These are phyloP conservation scores for Cordyceps javanica DNA, from an alignment of 2,329 filamentous ascomycete species.

Conservation along the genomic window DNA sequence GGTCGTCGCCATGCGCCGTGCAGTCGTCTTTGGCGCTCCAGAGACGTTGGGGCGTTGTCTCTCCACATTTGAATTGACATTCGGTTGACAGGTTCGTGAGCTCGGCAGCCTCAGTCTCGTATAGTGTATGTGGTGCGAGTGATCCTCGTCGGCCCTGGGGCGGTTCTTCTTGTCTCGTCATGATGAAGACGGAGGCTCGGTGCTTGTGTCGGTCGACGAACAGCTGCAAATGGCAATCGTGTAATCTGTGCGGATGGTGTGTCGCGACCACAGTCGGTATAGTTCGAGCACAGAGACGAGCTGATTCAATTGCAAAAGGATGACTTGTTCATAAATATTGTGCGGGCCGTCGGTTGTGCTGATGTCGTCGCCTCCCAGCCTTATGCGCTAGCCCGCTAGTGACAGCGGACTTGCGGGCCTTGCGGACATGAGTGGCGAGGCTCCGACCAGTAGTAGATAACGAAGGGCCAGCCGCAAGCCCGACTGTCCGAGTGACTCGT, in stretches of 20 bases:
- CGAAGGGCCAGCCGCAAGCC: not conserved
- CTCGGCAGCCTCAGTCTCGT: conserved; percentile 20
- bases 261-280: not conserved
- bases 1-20: conserved; percentile 15
- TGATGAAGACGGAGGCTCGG: not conserved
- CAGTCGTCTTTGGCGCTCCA: conserved; percentile 22
- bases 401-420: conserved; percentile 2
- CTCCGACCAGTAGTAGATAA: not conserved
- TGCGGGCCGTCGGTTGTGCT: conserved; percentile 10
- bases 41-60: conserved; percentile 24
- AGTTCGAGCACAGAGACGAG: not conserved
- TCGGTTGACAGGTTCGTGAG: conserved; percentile 15
- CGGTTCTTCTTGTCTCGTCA: not conserved
- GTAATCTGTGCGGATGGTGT: not conserved
- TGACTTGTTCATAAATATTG: not conserved
- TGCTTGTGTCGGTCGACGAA: not conserved
- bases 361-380: conserved; percentile 19
- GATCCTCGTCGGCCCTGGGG: not conserved
- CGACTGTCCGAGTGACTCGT: not conserved
- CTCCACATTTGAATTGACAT: conserved; percentile 25
- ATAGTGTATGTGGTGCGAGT: conserved; percentile 15
- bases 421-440: conserved; percentile 6
- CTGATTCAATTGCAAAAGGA: not conserved
- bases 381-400: conserved; percentile 8
- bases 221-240: too few species aligned